Evolutionary conservation across 2,329 filamentous ascomycete genomes (phyloP), one percentile per base, ranked within the genome.

Genomic region (Arthrobotrys sphaeroides): DNA sequence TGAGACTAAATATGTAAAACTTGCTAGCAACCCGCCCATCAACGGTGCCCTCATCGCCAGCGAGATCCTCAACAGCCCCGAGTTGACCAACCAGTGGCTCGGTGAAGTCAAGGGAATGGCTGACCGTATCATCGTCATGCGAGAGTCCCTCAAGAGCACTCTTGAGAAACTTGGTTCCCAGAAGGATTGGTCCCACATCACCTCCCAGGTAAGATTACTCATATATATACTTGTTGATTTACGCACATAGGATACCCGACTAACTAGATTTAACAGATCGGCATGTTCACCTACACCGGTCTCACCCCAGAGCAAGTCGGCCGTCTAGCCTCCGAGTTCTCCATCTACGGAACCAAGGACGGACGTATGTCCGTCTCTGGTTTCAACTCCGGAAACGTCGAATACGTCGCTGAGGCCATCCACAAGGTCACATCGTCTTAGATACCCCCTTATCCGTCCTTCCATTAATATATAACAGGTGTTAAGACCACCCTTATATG

Each of bases 211-310:
- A 66, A 18, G 51, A 20, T 31, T 18, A n/a, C 18, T 28, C n/a
- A n/a, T 24, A 2, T 0, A 10, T 33, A 10, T 20, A 1, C 26
- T n/a, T 4, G 3, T 38, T 49, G 28, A 20, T 22, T 4, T 20
- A 6, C 2, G 6, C 5, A 28, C 59, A 18, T 12, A 53, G 13
- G n/a, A 18, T 13, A 2, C 20, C 12, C 55, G 13, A n/a, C 47
- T 45, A 38, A 55, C 31, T 26, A 12, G 31, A 13, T 24, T 66
- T 13, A 26, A 18, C 62, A 77, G 73, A 99, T 99, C 82, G 95
- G 95, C 85, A 99, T 99, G 95, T 99, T 99, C 85, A 94, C 90
- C 83, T 99, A 78, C 83, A 96, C 92, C 0, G 92, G 92, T 10
- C 84, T 96, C 82, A 87, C 83, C 10, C 91, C 93, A 84, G 82